These are phyloP conservation scores for Trametes maxima DNA, from an alignment of 768 basidiomycete species.

Conservation along the genomic window DNA sequence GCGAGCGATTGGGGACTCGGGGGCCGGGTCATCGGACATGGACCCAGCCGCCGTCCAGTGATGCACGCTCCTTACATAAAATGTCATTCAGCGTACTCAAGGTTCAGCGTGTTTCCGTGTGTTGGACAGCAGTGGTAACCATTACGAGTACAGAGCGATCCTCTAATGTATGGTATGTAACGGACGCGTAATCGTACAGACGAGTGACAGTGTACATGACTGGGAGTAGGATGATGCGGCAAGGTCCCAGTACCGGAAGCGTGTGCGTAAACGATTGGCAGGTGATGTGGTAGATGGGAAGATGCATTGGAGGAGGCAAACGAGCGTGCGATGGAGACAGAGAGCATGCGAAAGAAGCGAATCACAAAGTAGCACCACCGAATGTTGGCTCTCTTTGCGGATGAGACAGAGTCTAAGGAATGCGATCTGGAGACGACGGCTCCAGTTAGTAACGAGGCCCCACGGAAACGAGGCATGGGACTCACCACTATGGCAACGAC, in stretches of 20 bases:
- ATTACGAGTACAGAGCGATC: background rate
- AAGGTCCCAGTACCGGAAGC: conserved; percentile 13
- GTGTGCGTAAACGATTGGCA: background rate
- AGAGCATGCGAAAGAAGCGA: background rate
- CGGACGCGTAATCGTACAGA: background rate
- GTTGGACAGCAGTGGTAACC: background rate
- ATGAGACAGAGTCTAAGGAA: background rate
- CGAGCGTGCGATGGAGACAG: conserved; percentile 3
- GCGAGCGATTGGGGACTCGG: background rate
- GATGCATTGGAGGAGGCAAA: background rate
- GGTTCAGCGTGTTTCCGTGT: too few species aligned
- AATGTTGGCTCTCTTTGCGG: background rate
- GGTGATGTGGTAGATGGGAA: conserved; percentile 6
- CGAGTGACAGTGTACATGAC: background rate
- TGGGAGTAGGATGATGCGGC: background rate
- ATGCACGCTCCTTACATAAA: background rate
- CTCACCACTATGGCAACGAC: background rate
- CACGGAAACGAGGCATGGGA: background rate
- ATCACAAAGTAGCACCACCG: background rate
- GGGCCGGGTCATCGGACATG: background rate
- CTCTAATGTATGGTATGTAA: background rate
- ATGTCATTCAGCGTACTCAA: background rate
- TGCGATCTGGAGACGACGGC: background rate
- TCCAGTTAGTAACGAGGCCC: background rate
- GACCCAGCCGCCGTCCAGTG: background rate